Conservation (phyloP, 495 filamentous ascomycete species). For the Tuber borchii region DNA sequence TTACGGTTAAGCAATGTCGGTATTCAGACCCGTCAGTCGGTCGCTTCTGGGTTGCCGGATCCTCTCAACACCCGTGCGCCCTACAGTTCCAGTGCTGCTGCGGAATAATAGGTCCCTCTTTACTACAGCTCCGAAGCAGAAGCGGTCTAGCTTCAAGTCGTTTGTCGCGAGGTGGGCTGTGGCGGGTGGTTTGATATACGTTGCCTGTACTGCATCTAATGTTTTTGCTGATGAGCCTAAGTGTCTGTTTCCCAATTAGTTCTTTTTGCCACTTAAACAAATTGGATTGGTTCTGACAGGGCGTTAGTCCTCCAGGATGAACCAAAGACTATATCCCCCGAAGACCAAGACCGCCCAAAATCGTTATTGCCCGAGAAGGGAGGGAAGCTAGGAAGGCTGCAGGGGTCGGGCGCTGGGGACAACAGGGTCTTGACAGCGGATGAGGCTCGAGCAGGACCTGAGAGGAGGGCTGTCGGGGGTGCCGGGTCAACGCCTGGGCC, state of each 20-base stretch:
- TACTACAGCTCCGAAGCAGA: slow-evolving; percentile 50
- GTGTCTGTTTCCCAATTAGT: slow-evolving; percentile 50
- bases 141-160: slow-evolving; percentile 55
- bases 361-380: slow-evolving; percentile 19
- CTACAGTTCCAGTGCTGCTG: not conserved
- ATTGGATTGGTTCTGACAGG: not conserved
- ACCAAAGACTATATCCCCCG: not conserved
- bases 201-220: slow-evolving; percentile 73
- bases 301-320: slow-evolving; percentile 14
- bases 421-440: slow-evolving; percentile 50
- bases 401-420: slow-evolving; percentile 47
- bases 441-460: slow-evolving; percentile 43
- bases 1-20: not conserved
- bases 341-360: slow-evolving; percentile 19
- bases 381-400: slow-evolving; percentile 35
- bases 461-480: slow-evolving; percentile 34
- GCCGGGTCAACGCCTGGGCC: slow-evolving; percentile 31
- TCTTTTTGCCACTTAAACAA: not conserved
- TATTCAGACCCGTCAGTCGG: slow-evolving; percentile 5
- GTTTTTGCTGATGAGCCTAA: slow-evolving; percentile 76
- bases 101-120: slow-evolving; percentile 10
- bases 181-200: slow-evolving; percentile 75
- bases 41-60: slow-evolving; percentile 8
- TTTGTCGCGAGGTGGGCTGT: slow-evolving; percentile 64
- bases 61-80: slow-evolving; percentile 7